Evolutionary conservation across 805 yeast species (phyloP).

Genomic region (Wickerhamomyces xylosicus): DNA sequence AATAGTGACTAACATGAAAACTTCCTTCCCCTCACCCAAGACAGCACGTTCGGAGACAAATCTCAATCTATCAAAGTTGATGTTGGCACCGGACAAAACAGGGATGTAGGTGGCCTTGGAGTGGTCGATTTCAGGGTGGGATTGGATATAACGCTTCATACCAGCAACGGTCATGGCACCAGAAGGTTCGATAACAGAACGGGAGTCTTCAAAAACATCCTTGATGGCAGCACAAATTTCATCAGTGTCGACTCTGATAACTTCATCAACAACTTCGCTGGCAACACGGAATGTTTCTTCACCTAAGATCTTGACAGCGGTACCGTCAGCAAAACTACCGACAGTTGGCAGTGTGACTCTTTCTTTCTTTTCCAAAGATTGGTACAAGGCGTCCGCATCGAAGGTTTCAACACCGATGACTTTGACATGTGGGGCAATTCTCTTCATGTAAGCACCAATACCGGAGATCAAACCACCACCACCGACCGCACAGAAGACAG

Average conservation of each 20-base stretch:
- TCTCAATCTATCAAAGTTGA: conserved; percentile 94
- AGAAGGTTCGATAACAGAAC: conserved; percentile 91
- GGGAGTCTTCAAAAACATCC: conserved; percentile 91
- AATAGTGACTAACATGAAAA: conserved; percentile 78
- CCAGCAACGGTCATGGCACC: conserved; percentile 98
- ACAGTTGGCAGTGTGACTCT: conserved; percentile 56
- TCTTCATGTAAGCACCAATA: conserved; percentile 77
- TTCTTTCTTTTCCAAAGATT: conserved; percentile 47
- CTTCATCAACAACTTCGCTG: conserved; percentile 75
- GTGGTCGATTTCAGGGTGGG: conserved; percentile 64
- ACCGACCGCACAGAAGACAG: conserved; percentile 89
- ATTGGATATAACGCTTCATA: conserved; percentile 65
- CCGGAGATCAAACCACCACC: conserved; percentile 98
- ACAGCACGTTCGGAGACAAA: conserved; percentile 96
- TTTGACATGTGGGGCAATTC: conserved; percentile 96
- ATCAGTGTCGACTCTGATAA: conserved; percentile 77
- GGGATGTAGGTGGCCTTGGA: conserved; percentile 67
- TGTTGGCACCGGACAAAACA: conserved; percentile 90
- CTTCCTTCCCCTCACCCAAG: conserved; percentile 97
- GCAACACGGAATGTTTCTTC: conserved; percentile 84
- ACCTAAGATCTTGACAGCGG: conserved; percentile 87
- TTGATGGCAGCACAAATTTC: conserved; percentile 96
- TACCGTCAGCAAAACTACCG: conserved; percentile 98
- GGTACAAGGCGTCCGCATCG: conserved; percentile 90
- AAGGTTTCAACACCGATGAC: conserved; percentile 92